Conservation (phyloP, 805 yeast species). For the Wickerhamomyces pijperi region DNA sequence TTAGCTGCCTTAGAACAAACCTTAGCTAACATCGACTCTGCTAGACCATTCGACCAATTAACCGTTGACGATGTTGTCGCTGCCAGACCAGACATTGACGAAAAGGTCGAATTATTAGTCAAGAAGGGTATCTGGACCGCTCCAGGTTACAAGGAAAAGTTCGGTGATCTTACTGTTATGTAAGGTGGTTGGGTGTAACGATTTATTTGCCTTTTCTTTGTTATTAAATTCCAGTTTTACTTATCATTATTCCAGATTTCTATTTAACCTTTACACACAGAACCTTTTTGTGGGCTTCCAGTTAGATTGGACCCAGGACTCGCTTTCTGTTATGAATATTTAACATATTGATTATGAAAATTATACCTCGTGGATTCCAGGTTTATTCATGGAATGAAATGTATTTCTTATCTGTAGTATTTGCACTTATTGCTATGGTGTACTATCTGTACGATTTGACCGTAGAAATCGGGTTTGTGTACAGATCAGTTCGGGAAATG, state of each 20-base stretch:
- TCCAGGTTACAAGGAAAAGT: conserved; percentile 97
- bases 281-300: background rate
- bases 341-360: background rate
- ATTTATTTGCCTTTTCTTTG: too few species aligned
- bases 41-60: conserved; percentile 95
- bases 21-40: conserved; percentile 85
- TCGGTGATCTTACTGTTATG: conserved; percentile 95
- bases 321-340: background rate
- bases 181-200: conserved; percentile 11
- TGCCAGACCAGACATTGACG: conserved; percentile 97
- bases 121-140: conserved; percentile 96
- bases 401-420: too few species aligned
- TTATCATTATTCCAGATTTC: background rate
- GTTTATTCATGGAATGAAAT: too few species aligned
- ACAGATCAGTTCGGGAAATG: too few species aligned
- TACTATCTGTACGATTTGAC: too few species aligned
- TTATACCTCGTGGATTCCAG: too few species aligned
- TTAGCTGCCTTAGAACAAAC: conserved; percentile 78
- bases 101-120: conserved; percentile 89
- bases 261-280: background rate
- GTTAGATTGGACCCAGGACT: background rate
- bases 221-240: too few species aligned
- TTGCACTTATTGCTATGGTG: too few species aligned
- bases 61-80: conserved; percentile 89
- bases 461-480: too few species aligned